These are phyloP conservation scores for Penicillium capsulatum DNA, from an alignment of 2,329 filamentous ascomycete species.

Conservation along the genomic window DNA sequence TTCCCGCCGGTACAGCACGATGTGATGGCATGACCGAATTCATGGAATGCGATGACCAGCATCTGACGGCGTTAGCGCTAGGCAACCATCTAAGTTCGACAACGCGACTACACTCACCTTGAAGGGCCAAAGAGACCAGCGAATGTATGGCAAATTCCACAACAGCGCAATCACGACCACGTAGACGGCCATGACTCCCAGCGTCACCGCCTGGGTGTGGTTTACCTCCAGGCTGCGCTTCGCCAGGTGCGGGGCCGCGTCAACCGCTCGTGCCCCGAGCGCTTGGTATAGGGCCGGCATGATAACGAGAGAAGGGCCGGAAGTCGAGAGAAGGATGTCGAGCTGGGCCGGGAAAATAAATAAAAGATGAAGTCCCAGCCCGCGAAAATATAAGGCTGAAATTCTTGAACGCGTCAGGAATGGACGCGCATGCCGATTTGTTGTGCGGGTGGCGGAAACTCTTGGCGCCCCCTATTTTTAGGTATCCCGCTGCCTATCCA, in stretches of 20 bases:
- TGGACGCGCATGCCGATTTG: constrained; percentile 12
- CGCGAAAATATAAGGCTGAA: constrained; percentile 1
- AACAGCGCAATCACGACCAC: constrained; percentile 69
- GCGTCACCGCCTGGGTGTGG: constrained; percentile 65
- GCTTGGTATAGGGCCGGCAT: constrained; percentile 30
- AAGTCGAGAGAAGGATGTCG: not conserved
- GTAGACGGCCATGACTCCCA: constrained; percentile 68
- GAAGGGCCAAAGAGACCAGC: constrained; percentile 73
- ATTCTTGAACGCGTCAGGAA: constrained; percentile 9
- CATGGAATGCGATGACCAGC: constrained; percentile 79
- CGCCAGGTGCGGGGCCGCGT: constrained; percentile 35
- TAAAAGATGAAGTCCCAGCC: not conserved
- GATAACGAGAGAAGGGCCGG: constrained; percentile 3
- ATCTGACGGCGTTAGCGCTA: constrained; percentile 50
- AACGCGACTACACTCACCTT: too few species aligned
- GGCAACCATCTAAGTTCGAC: too few species aligned
- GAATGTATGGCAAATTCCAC: constrained; percentile 76
- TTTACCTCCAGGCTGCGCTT: constrained; percentile 58
- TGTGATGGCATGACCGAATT: constrained; percentile 70
- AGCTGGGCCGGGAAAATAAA: not conserved
- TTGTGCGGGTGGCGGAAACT: too few species aligned
- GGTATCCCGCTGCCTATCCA: too few species aligned
- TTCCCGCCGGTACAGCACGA: constrained; percentile 67
- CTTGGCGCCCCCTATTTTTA: constrained; percentile 4
- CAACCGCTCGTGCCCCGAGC: constrained; percentile 19